Evolutionary conservation across 495 filamentous ascomycete genomes (phyloP), one percentile per base, ranked within the genome.

Genomic region (Penicillium simplicissimum): DNA sequence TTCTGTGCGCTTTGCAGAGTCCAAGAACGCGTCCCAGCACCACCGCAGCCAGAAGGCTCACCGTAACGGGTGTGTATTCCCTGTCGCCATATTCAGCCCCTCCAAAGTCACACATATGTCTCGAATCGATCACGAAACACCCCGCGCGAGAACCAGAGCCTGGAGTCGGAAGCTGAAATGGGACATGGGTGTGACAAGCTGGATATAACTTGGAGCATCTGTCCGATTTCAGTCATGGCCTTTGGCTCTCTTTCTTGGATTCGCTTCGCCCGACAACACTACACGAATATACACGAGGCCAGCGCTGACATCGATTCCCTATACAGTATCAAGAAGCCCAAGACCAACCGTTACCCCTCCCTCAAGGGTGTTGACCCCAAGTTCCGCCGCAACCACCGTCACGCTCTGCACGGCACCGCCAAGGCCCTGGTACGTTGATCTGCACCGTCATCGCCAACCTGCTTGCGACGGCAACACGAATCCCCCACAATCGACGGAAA

Each of bases 21-120:
- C 93, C 62, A 97, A 97, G 91, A 97, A 97, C 87, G 93, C 92
- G 79, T 97, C 93, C 67, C 93, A 97, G 87, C 93, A 96, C 84
- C 97, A 98, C 82, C 88, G 91, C 85, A 86, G 82, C 76, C 90
- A 91, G 84, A 98, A 98, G 89, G 90, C 90, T 80, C 93, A 97
- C 89, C 86, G 86, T 76, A 97, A 97, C 85, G 95, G 93, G 95
- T 98, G 88, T 72, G 87, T 78, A 72, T 62, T 8, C 63, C 52
- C 55, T 28, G 2, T 58, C 57, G 61, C 51, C 61, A 53, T 23
- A 23, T 35, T 25, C 58, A 55, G 62, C 51, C 6, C 34, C 34
- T 59, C 14, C 52, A 31, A 5, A 23, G 14, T 31, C 23, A n/a
- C 14, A 21, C 13, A 25, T 21, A 38, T 53, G 7, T 40, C 19